Evolutionary conservation across 129 eudicot species (phyloP).

Genomic region (Oenanthe sinensis): DNA sequence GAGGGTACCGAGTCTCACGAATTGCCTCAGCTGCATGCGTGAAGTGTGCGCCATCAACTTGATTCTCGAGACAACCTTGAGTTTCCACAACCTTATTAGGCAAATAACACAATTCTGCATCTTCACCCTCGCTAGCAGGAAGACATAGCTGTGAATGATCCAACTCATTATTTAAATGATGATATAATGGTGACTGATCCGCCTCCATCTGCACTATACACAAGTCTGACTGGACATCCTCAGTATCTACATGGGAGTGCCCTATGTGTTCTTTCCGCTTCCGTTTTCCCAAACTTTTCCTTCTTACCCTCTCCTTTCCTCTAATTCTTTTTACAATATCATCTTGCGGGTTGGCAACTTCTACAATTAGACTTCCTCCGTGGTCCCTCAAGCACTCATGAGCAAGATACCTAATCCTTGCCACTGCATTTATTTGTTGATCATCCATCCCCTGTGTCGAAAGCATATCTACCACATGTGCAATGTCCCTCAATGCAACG

Average conservation of each 20-base stretch:
- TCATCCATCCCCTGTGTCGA: slow-evolving; percentile 88
- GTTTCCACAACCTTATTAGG: slow-evolving; percentile 34
- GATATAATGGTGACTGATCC: slow-evolving; percentile 22
- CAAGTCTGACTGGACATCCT: slow-evolving; percentile 23
- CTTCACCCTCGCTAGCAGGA: slow-evolving; percentile 19
- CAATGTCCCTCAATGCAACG: slow-evolving; percentile 13
- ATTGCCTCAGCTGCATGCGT: slow-evolving; percentile 30
- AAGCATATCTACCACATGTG: slow-evolving; percentile 52
- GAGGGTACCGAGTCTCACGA: slow-evolving; percentile 23
- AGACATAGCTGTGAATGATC: slow-evolving; percentile 28
- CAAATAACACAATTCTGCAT: slow-evolving; percentile 34
- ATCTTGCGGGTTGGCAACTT: slow-evolving; percentile 35
- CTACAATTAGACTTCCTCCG: slow-evolving; percentile 36
- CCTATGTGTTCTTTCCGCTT: slow-evolving; percentile 57
- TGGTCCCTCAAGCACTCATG: slow-evolving; percentile 92
- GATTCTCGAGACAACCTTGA: slow-evolving; percentile 28
- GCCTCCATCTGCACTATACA: slow-evolving; percentile 25
- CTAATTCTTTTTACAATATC: slow-evolving; percentile 45
- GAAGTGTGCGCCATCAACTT: slow-evolving; percentile 30
- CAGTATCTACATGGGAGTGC: slow-evolving; percentile 23
- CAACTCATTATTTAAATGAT: slow-evolving; percentile 22
- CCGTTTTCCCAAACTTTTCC: slow-evolving; percentile 58
- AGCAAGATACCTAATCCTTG: slow-evolving; percentile 70
- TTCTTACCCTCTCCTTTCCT: slow-evolving; percentile 76
- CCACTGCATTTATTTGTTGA: slow-evolving; percentile 65